A percentile compares a stretch with the other conserved stretches of the same genome.
Evolutionary conservation across 2,329 filamentous ascomycete species (phyloP).

Genomic region (Phaeosphaeria sp.): DNA sequence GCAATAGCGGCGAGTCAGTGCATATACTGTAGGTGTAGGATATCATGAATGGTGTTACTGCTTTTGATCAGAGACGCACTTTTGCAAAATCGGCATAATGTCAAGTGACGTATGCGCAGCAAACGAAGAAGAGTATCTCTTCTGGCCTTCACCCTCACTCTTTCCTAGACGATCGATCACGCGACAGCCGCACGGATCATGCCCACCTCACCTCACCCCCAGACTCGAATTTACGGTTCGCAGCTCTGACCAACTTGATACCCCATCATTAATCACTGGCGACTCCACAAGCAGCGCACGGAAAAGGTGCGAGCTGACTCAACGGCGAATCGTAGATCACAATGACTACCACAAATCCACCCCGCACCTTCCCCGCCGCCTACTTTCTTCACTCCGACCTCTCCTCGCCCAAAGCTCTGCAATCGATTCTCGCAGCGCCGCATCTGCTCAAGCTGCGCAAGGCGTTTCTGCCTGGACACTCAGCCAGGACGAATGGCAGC

Average conservation of each 20-base stretch:
- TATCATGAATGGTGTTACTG: slow-evolving; percentile 19
- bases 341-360: background rate
- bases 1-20: slow-evolving; percentile 15
- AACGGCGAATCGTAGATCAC: background rate
- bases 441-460: background rate
- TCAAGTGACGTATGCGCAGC: background rate
- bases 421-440: background rate
- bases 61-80: background rate
- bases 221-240: background rate
- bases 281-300: background rate
- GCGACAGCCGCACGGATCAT: background rate
- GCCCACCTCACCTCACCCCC: background rate
- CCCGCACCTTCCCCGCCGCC: background rate
- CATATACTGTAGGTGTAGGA: slow-evolving; percentile 33
- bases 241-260: background rate
- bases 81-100: background rate
- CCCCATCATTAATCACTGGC: background rate
- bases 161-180: background rate
- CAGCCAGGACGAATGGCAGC: background rate
- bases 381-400: slow-evolving; percentile 1
- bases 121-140: background rate
- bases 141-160: background rate
- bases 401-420: background rate
- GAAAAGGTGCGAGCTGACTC: background rate
- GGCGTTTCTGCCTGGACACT: background rate